These are phyloP conservation scores for Phytophthora syringae DNA, from an alignment of 352 stramenopile species.

Conservation along the genomic window DNA sequence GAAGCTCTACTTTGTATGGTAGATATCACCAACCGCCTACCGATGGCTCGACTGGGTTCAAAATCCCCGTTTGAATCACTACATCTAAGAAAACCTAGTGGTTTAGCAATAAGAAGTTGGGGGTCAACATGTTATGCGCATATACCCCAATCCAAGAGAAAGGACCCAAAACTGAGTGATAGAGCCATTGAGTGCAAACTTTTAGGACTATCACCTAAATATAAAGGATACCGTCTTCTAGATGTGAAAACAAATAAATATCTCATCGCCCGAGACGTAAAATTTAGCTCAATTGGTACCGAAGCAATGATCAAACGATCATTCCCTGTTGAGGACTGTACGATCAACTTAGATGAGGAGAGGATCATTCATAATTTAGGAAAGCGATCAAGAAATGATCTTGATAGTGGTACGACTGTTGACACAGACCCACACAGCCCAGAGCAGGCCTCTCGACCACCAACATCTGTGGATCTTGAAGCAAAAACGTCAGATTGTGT, in stretches of 20 bases:
- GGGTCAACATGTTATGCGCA: background rate
- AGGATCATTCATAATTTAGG: background rate
- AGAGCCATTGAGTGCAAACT: slow-evolving; percentile 4
- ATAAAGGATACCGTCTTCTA: slow-evolving; percentile 5
- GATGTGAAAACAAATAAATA: slow-evolving; percentile 16
- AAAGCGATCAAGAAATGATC: background rate
- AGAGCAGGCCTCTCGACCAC: too few relatives aligned
- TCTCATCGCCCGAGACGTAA: slow-evolving; percentile 1
- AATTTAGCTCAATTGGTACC: slow-evolving; percentile 1
- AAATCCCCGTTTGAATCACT: slow-evolving; percentile 10
- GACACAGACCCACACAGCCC: too few relatives aligned
- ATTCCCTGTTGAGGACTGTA: background rate
- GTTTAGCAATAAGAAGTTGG: background rate
- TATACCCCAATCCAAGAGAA: slow-evolving; percentile 3
- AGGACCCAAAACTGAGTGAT: slow-evolving; percentile 2
- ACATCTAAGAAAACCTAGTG: background rate
- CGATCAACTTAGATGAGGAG: background rate
- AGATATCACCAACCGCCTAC: slow-evolving; percentile 7
- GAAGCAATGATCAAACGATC: background rate
- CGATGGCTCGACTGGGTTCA: slow-evolving; percentile 5
- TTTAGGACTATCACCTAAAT: background rate
- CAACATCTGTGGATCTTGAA: too few relatives aligned
- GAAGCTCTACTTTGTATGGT: slow-evolving; percentile 5
- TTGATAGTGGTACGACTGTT: background rate
- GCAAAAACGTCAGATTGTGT: too few relatives aligned